A percentile compares a stretch with the other conserved stretches of the same genome.
These are phyloP conservation scores for Diphasiastrum complanatum DNA, from an alignment of 83 land plant species.

Conservation along the genomic window DNA sequence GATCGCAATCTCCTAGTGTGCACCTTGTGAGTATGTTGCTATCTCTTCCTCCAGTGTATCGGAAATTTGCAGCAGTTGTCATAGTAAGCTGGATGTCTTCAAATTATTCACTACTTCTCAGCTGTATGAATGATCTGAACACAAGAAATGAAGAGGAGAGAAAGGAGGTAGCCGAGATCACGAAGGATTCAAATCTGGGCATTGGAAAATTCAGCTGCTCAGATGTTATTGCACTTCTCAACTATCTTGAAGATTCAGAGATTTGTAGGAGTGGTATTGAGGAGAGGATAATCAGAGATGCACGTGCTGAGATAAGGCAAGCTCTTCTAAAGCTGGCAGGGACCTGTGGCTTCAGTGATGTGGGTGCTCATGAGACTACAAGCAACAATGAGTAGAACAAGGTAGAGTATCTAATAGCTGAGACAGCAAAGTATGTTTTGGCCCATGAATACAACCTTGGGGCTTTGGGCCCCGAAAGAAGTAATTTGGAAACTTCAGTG, in stretches of 20 bases:
- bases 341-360: neutral
- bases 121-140: constrained; percentile 14
- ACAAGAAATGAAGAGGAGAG: constrained; percentile 3
- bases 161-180: constrained; percentile 10
- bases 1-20: constrained; percentile 18
- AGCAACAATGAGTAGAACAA: neutral
- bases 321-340: constrained; percentile 18
- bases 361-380: neutral
- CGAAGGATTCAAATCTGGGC: constrained; percentile 1
- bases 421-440: too few relatives aligned
- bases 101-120: constrained; percentile 20
- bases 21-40: constrained; percentile 22
- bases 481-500: too few relatives aligned
- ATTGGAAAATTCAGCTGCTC: constrained; percentile 9
- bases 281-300: constrained; percentile 9
- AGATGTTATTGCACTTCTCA: constrained; percentile 13
- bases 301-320: constrained; percentile 16
- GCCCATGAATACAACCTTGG: too few relatives aligned
- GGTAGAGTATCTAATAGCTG: too few relatives aligned
- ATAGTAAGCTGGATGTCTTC: constrained; percentile 31
- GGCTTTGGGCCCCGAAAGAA: too few relatives aligned
- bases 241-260: constrained; percentile 13
- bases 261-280: constrained; percentile 10
- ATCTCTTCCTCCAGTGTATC: constrained; percentile 22
- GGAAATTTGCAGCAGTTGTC: constrained; percentile 22